These are phyloP conservation scores for Scedosporium aurantiacum DNA, from an alignment of 2,329 filamentous ascomycete species.

Conservation along the genomic window DNA sequence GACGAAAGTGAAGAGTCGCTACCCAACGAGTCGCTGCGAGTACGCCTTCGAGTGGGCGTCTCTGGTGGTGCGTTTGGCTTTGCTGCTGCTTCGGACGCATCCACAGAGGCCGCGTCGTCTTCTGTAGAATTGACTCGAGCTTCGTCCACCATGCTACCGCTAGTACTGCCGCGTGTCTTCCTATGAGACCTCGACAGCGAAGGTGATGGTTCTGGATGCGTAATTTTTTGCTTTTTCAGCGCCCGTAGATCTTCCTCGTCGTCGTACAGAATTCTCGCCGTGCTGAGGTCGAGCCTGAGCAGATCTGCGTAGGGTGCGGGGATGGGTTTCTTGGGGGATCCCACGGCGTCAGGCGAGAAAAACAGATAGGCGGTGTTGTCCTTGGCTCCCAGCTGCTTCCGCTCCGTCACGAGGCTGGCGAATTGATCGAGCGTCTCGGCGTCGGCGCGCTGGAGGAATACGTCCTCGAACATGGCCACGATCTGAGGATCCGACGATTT, in stretches of 20 bases:
- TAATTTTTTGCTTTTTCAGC: constrained; percentile 25
- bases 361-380: constrained; percentile 28
- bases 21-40: constrained; percentile 24
- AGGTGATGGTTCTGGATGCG: constrained; percentile 12
- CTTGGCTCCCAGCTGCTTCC: constrained; percentile 46
- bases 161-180: neutral
- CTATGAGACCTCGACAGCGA: neutral
- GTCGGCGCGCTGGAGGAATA: constrained; percentile 47
- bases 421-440: constrained; percentile 40
- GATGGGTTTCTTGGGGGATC: constrained; percentile 32
- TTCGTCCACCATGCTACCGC: neutral
- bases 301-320: constrained; percentile 38
- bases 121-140: neutral
- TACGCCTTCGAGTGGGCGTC: constrained; percentile 25
- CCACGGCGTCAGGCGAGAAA: neutral
- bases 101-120: neutral
- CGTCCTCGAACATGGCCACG: constrained; percentile 44
- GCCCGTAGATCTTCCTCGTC: constrained; percentile 18
- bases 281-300: constrained; percentile 28
- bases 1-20: constrained; percentile 33
- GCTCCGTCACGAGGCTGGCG: constrained; percentile 35
- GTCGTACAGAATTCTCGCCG: constrained; percentile 12
- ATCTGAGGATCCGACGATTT: constrained; percentile 38
- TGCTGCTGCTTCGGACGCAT: neutral
- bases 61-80: constrained; percentile 9